Evolutionary conservation across 1,139 yeast genomes (phyloP).

Genomic region (Magnusiomyces fungicola): DNA sequence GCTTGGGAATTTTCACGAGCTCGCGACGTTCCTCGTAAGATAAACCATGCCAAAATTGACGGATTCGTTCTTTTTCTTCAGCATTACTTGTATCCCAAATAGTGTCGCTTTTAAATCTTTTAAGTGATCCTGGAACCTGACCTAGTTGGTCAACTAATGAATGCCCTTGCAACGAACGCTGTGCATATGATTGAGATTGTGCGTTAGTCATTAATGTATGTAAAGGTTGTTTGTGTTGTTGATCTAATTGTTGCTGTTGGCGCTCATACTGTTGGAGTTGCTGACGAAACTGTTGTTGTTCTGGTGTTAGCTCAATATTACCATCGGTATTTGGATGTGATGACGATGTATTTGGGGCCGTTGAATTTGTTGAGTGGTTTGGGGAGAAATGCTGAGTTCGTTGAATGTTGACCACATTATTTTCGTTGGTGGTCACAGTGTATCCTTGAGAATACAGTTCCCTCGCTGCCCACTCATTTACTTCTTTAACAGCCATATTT

Average conservation of each 20-base stretch:
- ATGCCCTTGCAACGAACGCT: too few relatives aligned
- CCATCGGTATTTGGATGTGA: constrained; percentile 11
- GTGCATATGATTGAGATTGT: too few relatives aligned
- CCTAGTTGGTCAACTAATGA: too few relatives aligned
- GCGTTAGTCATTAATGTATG: background rate
- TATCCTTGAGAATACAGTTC: too few relatives aligned
- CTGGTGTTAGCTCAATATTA: constrained; percentile 1
- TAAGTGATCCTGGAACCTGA: background rate
- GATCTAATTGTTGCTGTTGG: constrained; percentile 11
- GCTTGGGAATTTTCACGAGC: constrained; percentile 61
- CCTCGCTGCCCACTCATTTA: background rate
- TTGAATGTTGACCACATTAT: too few relatives aligned
- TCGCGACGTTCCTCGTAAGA: constrained; percentile 52
- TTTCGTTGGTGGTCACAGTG: too few relatives aligned
- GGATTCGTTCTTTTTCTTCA: constrained; percentile 55
- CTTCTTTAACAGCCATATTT: background rate
- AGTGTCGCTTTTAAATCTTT: constrained; percentile 27
- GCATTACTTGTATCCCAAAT: constrained; percentile 54
- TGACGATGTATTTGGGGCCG: constrained; percentile 12
- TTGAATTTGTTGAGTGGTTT: background rate
- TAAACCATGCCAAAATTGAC: constrained; percentile 64
- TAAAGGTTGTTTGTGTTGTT: background rate
- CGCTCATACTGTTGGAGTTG: constrained; percentile 11
- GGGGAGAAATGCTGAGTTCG: too few relatives aligned
- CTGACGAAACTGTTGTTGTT: constrained; percentile 13